phyloP scores from a whole-genome alignment of 179 eudicot genomes.

The Beta macrorhiza region DNA sequence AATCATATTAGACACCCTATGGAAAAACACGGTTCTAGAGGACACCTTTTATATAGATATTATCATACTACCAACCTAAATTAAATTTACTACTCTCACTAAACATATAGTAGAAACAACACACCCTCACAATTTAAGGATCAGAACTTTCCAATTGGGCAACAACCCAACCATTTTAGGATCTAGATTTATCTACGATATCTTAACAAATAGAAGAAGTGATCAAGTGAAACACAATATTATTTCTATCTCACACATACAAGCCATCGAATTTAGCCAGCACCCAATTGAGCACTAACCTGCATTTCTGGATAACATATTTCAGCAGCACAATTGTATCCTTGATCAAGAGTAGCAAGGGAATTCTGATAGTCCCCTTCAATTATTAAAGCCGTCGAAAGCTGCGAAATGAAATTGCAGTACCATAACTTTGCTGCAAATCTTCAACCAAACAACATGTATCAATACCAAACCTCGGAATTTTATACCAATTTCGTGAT shows the following conservation, averaged over 20 bases:
- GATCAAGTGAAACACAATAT: background rate
- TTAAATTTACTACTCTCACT: too few relatives aligned
- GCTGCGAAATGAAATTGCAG: constrained; percentile 94
- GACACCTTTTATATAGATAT: background rate
- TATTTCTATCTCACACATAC: background rate
- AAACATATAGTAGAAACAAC: background rate
- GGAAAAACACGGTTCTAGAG: background rate
- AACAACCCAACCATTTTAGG: background rate
- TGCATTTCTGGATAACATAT: constrained; percentile 84
- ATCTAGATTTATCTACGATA: background rate
- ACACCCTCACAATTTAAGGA: background rate
- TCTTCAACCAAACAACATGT: constrained; percentile 41
- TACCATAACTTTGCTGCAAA: constrained; percentile 79
- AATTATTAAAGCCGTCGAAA: constrained; percentile 82
- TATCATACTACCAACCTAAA: too few relatives aligned
- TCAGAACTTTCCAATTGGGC: background rate
- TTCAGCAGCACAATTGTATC: constrained; percentile 60
- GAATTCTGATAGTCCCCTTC: constrained; percentile 90
- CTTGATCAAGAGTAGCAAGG: constrained; percentile 61
- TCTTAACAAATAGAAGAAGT: background rate
- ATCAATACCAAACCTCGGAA: background rate
- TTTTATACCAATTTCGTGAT: background rate
- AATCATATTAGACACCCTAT: background rate
- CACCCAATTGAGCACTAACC: constrained; percentile 44
- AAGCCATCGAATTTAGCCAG: constrained; percentile 6